phyloP scores from a whole-genome alignment of 176 grass and related monocot species.

The Echinochloa phyllopogon region DNA sequence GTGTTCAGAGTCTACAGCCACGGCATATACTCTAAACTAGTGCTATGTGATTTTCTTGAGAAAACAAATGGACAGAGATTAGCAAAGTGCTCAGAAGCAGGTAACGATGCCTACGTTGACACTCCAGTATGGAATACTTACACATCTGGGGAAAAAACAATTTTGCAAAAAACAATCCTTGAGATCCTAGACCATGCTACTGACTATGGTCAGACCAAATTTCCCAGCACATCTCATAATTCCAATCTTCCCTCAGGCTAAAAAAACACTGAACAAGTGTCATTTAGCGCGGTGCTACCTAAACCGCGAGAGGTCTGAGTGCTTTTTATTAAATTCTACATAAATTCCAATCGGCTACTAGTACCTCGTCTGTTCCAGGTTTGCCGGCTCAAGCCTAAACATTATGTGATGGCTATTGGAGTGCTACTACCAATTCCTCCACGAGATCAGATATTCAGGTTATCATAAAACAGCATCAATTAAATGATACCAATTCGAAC shows the following conservation, averaged over 20 bases:
- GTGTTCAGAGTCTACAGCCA: background rate
- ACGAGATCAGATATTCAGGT: background rate
- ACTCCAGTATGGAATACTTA: background rate
- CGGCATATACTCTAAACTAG: background rate
- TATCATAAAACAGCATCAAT: background rate
- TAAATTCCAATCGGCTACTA: background rate
- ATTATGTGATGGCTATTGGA: background rate
- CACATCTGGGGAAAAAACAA: background rate
- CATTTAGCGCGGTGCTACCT: background rate
- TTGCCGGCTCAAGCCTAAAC: background rate
- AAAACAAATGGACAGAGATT: background rate
- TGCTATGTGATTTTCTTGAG: background rate
- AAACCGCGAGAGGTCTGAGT: background rate
- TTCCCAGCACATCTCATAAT: too few species aligned
- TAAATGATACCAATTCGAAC: background rate
- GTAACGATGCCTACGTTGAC: background rate
- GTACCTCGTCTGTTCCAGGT: background rate
- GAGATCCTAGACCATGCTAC: background rate
- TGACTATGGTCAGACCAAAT: background rate
- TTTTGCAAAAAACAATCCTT: background rate
- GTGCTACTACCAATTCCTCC: background rate
- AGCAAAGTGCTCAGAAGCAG: background rate
- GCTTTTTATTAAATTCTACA: background rate
- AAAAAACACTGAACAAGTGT: background rate
- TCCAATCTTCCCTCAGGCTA: background rate